These are phyloP conservation scores for Noccaea caerulescens DNA, from an alignment of 345 rosid genomes.

Conservation along the genomic window DNA sequence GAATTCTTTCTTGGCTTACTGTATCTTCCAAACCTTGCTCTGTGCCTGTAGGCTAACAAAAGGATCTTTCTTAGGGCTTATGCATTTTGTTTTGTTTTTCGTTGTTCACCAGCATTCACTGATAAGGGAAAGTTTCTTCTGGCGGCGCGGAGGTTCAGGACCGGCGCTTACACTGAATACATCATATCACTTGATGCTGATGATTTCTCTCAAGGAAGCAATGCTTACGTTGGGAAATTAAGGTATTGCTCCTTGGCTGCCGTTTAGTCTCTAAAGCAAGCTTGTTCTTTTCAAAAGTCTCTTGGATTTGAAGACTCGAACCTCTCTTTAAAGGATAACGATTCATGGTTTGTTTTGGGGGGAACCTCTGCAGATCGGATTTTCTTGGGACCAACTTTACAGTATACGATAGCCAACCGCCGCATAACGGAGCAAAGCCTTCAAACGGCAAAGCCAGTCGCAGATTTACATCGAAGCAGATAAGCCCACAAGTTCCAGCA, in stretches of 20 bases:
- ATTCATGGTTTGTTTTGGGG: neutral
- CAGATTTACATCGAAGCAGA: conserved; percentile 90
- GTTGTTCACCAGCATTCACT: conserved; percentile 58
- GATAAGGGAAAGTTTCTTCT: conserved; percentile 93
- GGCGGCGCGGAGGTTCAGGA: conserved; percentile 83
- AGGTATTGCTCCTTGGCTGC: conserved; percentile 51
- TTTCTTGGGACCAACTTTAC: conserved; percentile 95
- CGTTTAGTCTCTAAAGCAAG: neutral
- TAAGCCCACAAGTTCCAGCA: conserved; percentile 91
- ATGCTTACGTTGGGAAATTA: conserved; percentile 91
- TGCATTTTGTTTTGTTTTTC: neutral
- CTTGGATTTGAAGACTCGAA: neutral
- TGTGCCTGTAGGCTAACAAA: neutral
- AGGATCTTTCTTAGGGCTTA: neutral
- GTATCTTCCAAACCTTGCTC: conserved; percentile 4
- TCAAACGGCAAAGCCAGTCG: conserved; percentile 77
- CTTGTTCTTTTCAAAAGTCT: neutral
- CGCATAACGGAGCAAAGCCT: conserved; percentile 81
- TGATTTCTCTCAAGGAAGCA: conserved; percentile 93
- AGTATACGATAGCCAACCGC: conserved; percentile 85
- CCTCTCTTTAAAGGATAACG: neutral
- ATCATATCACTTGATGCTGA: conserved; percentile 84
- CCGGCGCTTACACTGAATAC: conserved; percentile 81
- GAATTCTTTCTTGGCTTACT: neutral
- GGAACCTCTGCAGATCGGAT: conserved; percentile 68